Evolutionary conservation across 345 rosid species (phyloP), one percentile per base, ranked within the genome.

Genomic region (Syzygium oleosum): DNA sequence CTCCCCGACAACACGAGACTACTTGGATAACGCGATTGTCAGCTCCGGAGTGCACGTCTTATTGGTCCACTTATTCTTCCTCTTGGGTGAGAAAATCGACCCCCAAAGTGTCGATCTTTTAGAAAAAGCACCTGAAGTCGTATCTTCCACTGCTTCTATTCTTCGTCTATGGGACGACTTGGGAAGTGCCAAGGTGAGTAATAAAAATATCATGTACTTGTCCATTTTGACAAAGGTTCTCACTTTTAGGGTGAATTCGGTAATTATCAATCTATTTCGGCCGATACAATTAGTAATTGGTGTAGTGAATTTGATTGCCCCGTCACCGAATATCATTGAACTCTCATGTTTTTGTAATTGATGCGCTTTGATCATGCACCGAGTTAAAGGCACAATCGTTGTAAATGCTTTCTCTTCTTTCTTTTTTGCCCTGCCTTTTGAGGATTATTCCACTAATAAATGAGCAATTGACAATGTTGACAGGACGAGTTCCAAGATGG

Each of bases 131-230:
- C 85, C 88, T 0, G 65, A 53, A 10, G 19, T 90, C 13, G 21
- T 90, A 29, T 23, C 87, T n/a, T 84, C 85, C 13, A 16, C 86
- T 38, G 83, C 88, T 4, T 14, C 21, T 25, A 84, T 86, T 49
- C 87, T 90, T 21, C 84, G 88, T 15, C 85, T 88, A 56, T 87
- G 87, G 87, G 87, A 90, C 56, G 90, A 90, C 87, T 78, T 90
- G 87, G 89, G 89, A 56, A 90, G 84, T 84, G 87, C 89, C 52
- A 22, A 56, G 89, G 91, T 84, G 25, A 84, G 58, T 12, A 2
- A 17, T 34, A 38, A 68, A 68, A 68, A 68, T 68, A 59, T 59
- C 68, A 6, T 17, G 46, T 22, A 79, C 46, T 23, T 79, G 12
- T 79, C 51, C 27, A 12, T 49, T 49, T 79, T 9, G 15, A 79